Percentiles rank a stretch among this genome's conserved stretches.
These are phyloP conservation scores for Globisporangium alternatum DNA, from an alignment of 352 stramenopile genomes.

Conservation along the genomic window DNA sequence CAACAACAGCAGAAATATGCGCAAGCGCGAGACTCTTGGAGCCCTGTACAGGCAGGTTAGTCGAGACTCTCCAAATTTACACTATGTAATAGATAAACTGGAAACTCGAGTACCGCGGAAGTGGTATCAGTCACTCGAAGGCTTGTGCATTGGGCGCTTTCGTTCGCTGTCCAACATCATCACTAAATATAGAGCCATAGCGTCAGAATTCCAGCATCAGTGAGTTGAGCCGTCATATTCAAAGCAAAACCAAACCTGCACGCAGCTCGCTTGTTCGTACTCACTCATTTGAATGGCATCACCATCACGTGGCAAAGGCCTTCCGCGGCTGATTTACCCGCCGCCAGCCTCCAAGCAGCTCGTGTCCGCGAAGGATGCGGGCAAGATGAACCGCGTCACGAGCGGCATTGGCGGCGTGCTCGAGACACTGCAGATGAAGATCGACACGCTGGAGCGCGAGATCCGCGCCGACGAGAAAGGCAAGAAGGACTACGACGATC, in stretches of 20 bases:
- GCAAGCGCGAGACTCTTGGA: slow-evolving; percentile 12
- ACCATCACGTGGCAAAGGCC: slow-evolving; percentile 16
- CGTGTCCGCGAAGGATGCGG: slow-evolving; percentile 49
- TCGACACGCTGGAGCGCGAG: slow-evolving; percentile 60
- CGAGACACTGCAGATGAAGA: slow-evolving; percentile 54
- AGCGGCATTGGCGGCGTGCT: slow-evolving; percentile 66
- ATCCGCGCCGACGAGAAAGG: slow-evolving; percentile 76
- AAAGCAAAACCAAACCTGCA: neutral
- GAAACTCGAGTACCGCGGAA: neutral
- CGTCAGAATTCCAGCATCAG: neutral
- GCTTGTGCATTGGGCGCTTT: too few species aligned
- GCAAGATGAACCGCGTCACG: slow-evolving; percentile 70
- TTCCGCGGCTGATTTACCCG: slow-evolving; percentile 49
- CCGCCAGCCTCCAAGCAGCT: slow-evolving; percentile 38
- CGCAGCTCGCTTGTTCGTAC: neutral
- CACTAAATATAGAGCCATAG: slow-evolving; percentile 1
- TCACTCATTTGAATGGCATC: neutral
- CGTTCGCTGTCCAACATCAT: neutral
- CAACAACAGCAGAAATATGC: neutral
- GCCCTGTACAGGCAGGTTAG: slow-evolving; percentile 14
- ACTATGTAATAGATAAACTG: neutral
- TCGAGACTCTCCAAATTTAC: neutral
- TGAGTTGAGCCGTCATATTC: neutral
- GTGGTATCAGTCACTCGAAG: neutral
- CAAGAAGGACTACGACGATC: slow-evolving; percentile 77